Base-by-base conservation (phyloP, 805 yeast species). In the Debaryomyces castellii region DNA sequence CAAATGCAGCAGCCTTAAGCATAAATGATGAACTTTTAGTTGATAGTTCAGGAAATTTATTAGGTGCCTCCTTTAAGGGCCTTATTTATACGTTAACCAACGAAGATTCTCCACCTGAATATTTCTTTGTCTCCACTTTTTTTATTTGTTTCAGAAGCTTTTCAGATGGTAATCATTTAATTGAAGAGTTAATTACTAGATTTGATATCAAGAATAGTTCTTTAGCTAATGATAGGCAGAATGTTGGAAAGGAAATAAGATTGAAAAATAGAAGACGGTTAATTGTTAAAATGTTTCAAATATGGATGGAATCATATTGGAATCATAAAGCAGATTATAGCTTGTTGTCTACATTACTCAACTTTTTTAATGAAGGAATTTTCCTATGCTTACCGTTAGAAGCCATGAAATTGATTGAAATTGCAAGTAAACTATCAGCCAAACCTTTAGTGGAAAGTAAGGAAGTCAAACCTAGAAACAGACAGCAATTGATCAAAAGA, bases 261-360 rank as follows among this genome's bases (percentile, higher is more conserved):
- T 51, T 80, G 33, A 81, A 78, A 55, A 82, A 76, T 51, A 76
- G 94, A 60, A 71, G 92, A 58, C 80, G 81, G 49, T 65, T 85
- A 39, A 82, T 89, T 33, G 81, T 85, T 52, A 80, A 78, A 51
- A 74, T 85, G 62, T 80, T 90, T 59, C 87, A 82, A 60, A 70
- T 80, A 28, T 92, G 99, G 99, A 67, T 92, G 63, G 96, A 89
- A 63, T 84, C 94, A 42, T 90, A 86, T 60, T 92, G 97, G 97
- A 80, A 83, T 51, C 80, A 78, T 40, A 73, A 76, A 36, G 44
- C 64, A 5, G 96, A 90, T 61, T 78, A 77, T 49, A 66, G 63
- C 21, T 69, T 83, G 33, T 66, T 90, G 39, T 81, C 94, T 10
- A 84, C 89, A 0, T 67, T 89, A 56, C 76, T 87, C 38, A 87